A percentile compares a stretch with the other conserved stretches of the same genome.
phyloP scores from a whole-genome alignment of 1,139 yeast species.

The Zygoascus hellenicus region DNA sequence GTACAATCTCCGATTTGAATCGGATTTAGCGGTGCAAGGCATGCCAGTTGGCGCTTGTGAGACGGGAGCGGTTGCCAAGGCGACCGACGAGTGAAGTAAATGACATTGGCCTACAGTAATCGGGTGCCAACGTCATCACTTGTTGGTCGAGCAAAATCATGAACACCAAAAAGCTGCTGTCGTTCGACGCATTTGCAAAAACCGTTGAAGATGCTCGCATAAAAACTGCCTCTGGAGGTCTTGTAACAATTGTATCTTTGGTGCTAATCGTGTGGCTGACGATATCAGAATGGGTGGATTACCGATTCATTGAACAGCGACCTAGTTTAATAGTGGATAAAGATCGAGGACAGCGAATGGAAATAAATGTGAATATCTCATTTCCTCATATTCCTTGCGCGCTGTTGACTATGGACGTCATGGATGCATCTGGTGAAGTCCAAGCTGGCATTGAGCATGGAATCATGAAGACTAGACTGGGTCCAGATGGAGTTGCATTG shows the following conservation, averaged over 20 bases:
- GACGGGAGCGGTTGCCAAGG: no score
- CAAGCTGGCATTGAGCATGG: constrained; percentile 72
- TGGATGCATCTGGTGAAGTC: constrained; percentile 83
- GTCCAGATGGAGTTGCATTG: constrained; percentile 41
- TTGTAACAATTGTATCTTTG: constrained; percentile 70
- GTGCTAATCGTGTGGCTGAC: constrained; percentile 58
- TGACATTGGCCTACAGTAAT: no score
- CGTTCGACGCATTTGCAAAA: constrained; percentile 86
- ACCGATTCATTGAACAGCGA: constrained; percentile 56
- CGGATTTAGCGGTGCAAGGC: no score
- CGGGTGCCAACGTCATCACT: no score
- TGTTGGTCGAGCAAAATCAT: constrained; percentile 3
- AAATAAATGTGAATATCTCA: constrained; percentile 71
- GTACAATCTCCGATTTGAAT: no score
- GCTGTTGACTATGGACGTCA: constrained; percentile 49
- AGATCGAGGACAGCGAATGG: constrained; percentile 69
- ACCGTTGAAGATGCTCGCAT: constrained; percentile 91
- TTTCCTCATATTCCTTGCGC: constrained; percentile 88
- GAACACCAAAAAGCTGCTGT: constrained; percentile 39
- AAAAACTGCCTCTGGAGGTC: constrained; percentile 83
- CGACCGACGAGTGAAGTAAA: no score
- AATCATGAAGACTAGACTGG: constrained; percentile 63
- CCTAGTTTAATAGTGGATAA: constrained; percentile 89
- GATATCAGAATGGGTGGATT: constrained; percentile 69
- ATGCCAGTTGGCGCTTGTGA: no score